Evolutionary conservation across 2,329 filamentous ascomycete genomes (phyloP), one percentile per base, ranked within the genome.

Genomic region (Aspergillus aculeatus): DNA sequence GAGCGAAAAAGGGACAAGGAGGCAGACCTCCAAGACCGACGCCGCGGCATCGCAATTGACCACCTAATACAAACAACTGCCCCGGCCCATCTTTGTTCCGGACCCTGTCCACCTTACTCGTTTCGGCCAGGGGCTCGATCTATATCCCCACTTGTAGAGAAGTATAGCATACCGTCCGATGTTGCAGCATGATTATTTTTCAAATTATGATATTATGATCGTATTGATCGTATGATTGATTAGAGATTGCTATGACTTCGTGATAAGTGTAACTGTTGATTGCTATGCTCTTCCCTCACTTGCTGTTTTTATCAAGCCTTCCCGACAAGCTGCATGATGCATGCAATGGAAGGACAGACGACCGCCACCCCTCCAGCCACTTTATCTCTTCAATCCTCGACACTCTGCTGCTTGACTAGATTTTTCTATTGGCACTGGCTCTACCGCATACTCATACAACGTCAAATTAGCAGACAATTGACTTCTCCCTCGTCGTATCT

Each of bases 1-100:
- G 38, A 53, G 35, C 21, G 47, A n/a, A 38, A 49, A 35, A 10
- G 10, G 50, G 48, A n/a, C 47, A 31, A 41, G 29, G 54, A 54
- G 31, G 38, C 7, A 48, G 44, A 23, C 21, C n/a, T 31, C 47
- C 11, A 23, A 21, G n/a, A 24, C 38, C 14, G 38, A 26, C 38
- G 16, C 14, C 38, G 35, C 26, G 26, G 26, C 64, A 69, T 62
- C 64, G 57, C 65, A 68, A 74, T 61, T 71, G 73, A 73, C 69
- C 72, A 75, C 73, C 71, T 73, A 67, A 69, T 57, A 58, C 38
- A 44, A 44, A 58, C 51, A 59, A 49, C 26, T 31, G 47, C 16
- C 11, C 29, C 50, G 29, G 32, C 19, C 50, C 29, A 32, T 29
- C 10, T 16, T 32, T 24, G 49, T 21, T 31, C 38, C 38, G 38